A percentile compares a stretch with the other conserved stretches of the same genome.
These are phyloP conservation scores for Yarrowia alimentaria DNA, from an alignment of 805 yeast genomes.

Conservation along the genomic window DNA sequence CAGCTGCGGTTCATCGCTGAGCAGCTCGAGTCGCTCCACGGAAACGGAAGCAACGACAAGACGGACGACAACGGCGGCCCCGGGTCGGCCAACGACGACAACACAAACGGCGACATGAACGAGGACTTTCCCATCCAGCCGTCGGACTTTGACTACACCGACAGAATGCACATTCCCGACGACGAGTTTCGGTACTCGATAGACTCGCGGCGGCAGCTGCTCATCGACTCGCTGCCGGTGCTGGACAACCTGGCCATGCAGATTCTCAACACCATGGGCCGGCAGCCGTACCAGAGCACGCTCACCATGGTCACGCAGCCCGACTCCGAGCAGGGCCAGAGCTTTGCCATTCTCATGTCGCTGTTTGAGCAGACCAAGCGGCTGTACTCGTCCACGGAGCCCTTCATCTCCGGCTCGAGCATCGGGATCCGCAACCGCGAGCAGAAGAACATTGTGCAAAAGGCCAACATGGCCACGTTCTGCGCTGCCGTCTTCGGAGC, in stretches of 20 bases:
- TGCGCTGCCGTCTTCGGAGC: constrained; percentile 82
- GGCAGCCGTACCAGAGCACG: constrained; percentile 73
- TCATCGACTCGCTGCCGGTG: constrained; percentile 50
- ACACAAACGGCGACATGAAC: too few relatives aligned
- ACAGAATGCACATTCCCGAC: not conserved
- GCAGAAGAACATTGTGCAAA: constrained; percentile 64
- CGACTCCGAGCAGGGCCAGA: constrained; percentile 59
- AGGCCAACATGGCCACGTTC: constrained; percentile 85
- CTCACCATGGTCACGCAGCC: constrained; percentile 65
- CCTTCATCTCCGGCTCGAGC: constrained; percentile 67
- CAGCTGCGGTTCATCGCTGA: constrained; percentile 36
- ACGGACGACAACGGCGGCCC: not conserved
- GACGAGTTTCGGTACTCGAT: constrained; percentile 45
- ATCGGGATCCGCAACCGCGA: constrained; percentile 38
- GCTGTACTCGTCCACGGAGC: constrained; percentile 62
- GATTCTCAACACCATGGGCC: constrained; percentile 65
- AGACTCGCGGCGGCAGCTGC: constrained; percentile 21
- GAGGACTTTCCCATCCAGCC: constrained; percentile 3
- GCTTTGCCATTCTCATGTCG: constrained; percentile 65
- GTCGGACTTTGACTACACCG: constrained; percentile 3
- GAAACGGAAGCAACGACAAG: constrained; percentile 21
- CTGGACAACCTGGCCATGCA: constrained; percentile 82
- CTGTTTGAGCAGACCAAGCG: constrained; percentile 74
- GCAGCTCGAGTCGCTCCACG: constrained; percentile 32
- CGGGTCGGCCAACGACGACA: not conserved